Conservation (phyloP, 2,329 filamentous ascomycete genomes). For the Alternaria alternata region DNA sequence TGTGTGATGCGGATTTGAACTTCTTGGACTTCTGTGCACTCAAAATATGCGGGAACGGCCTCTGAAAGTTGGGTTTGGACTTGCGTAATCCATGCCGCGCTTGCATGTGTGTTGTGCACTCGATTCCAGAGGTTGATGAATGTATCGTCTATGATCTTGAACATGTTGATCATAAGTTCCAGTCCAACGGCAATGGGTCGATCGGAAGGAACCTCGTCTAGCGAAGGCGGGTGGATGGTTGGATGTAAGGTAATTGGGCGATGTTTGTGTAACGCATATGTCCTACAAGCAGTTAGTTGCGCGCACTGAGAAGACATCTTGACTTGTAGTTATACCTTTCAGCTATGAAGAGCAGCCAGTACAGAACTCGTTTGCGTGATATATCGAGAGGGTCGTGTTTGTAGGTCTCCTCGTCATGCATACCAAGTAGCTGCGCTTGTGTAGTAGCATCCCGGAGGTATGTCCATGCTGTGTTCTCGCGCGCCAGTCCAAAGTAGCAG, state of each 20-base stretch:
- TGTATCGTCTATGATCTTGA: constrained; percentile 68
- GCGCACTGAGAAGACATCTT: neutral
- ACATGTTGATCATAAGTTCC: constrained; percentile 67
- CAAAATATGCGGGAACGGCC: constrained; percentile 64
- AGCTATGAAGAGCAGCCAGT: constrained; percentile 70
- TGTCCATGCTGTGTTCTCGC: constrained; percentile 69
- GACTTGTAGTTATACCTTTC: constrained; percentile 58
- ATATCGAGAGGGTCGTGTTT: constrained; percentile 59
- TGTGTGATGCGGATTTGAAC: constrained; percentile 74
- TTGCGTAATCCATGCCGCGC: constrained; percentile 56
- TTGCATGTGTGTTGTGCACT: constrained; percentile 54
- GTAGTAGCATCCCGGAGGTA: constrained; percentile 69
- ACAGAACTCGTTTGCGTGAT: constrained; percentile 64
- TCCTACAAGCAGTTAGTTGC: constrained; percentile 52
- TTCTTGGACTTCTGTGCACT: constrained; percentile 70
- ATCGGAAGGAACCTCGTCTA: constrained; percentile 62
- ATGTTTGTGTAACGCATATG: constrained; percentile 70
- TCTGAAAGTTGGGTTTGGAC: constrained; percentile 61
- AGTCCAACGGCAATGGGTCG: constrained; percentile 66
- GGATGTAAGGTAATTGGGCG: constrained; percentile 69
- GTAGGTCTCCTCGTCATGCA: constrained; percentile 67
- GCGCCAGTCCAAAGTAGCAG: constrained; percentile 68
- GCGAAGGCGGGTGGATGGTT: constrained; percentile 63
- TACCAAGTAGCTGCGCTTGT: constrained; percentile 64
- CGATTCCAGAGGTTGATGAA: constrained; percentile 73